A percentile compares a stretch with the other conserved stretches of the same genome.
Conservation (phyloP, 2,329 filamentous ascomycete genomes). For the Neofusicoccum sp. region DNA sequence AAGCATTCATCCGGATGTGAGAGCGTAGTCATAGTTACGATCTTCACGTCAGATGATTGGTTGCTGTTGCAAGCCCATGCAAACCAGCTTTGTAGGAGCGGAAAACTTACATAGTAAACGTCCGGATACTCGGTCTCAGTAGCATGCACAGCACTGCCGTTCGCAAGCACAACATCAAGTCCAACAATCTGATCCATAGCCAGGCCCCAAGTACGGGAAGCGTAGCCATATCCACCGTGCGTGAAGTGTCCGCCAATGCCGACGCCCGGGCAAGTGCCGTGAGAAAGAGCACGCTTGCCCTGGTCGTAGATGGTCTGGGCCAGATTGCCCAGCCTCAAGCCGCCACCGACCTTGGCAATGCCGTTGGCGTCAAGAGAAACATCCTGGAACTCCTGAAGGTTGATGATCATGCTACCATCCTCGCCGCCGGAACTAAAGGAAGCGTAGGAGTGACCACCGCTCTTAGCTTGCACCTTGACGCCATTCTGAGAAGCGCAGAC, state of each 20-base stretch:
- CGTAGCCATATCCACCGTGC: slow-evolving; percentile 36
- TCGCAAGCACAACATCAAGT: slow-evolving; percentile 39
- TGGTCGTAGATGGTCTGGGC: slow-evolving; percentile 35
- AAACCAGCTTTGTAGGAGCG: too few relatives aligned
- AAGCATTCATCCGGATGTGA: too few relatives aligned
- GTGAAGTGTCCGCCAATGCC: slow-evolving; percentile 39
- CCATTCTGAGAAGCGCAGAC: slow-evolving; percentile 53
- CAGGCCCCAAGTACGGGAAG: slow-evolving; percentile 36
- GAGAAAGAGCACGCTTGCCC: slow-evolving; percentile 43
- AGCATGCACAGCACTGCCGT: slow-evolving; percentile 39
- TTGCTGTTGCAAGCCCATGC: not conserved
- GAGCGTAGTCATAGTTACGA: too few relatives aligned
- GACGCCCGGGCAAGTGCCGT: slow-evolving; percentile 53
- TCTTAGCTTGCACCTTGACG: slow-evolving; percentile 60
- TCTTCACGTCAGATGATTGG: too few relatives aligned
- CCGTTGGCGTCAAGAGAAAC: slow-evolving; percentile 44
- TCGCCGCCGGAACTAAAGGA: slow-evolving; percentile 51
- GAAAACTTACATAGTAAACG: slow-evolving; percentile 33
- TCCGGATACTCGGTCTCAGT: slow-evolving; percentile 34
- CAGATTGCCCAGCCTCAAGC: slow-evolving; percentile 47
- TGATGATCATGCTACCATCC: slow-evolving; percentile 49
- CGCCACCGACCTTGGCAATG: slow-evolving; percentile 48
- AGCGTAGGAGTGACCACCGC: slow-evolving; percentile 64
- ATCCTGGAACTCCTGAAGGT: slow-evolving; percentile 47
- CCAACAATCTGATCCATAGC: slow-evolving; percentile 36